Conservation (phyloP, 306 rosid species). For the Rubus idaeus region DNA sequence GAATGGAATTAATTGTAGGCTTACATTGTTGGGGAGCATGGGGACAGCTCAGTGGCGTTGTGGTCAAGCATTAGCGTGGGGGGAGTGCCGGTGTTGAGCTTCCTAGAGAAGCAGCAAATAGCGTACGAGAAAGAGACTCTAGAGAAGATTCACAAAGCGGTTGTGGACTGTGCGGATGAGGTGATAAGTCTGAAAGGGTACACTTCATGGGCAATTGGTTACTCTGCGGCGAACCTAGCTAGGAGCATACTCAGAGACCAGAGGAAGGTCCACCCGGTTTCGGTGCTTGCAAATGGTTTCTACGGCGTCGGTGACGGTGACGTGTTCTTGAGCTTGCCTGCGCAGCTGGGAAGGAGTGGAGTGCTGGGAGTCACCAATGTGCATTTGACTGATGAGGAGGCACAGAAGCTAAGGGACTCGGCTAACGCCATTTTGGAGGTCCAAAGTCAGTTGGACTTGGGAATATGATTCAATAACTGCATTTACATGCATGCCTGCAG, state of each 20-base stretch:
- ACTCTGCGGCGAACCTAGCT: conserved; percentile 68
- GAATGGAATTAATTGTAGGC: conserved; percentile 42
- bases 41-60: conserved; percentile 91
- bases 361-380: conserved; percentile 72
- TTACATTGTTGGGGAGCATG: conserved; percentile 87
- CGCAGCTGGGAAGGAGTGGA: conserved; percentile 74
- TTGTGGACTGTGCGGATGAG: conserved; percentile 66
- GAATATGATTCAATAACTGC: neutral
- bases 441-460: conserved; percentile 50
- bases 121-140: conserved; percentile 66
- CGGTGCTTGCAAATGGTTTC: conserved; percentile 72
- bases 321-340: conserved; percentile 78
- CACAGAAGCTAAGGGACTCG: conserved; percentile 50
- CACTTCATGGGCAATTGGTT: conserved; percentile 95
- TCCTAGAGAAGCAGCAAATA: conserved; percentile 61
- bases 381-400: conserved; percentile 62
- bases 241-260: conserved; percentile 65
- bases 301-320: conserved; percentile 62
- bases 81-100: conserved; percentile 79
- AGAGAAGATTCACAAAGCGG: conserved; percentile 70
- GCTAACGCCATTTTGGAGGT: conserved; percentile 61
- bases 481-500: too few species aligned
- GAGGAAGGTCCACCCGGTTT: conserved; percentile 76
- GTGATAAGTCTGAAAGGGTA: conserved; percentile 81
- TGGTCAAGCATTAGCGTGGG: conserved; percentile 96